Percentiles rank a stretch among this genome's conserved stretches.
Evolutionary conservation across 305 asterid species (phyloP).

Genomic region (Fraxinus dipetala): DNA sequence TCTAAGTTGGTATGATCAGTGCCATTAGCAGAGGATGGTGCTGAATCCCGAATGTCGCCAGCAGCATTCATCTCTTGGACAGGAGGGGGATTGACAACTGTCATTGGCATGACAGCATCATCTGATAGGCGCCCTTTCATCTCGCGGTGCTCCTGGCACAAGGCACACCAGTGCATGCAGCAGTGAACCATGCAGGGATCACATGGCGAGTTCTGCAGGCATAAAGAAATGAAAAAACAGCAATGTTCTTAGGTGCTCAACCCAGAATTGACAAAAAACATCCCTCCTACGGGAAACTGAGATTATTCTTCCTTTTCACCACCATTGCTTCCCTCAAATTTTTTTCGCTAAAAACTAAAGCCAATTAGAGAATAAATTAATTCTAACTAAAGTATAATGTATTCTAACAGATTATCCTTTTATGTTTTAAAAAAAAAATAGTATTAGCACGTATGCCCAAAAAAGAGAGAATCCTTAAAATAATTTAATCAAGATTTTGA

Average conservation of each 20-base stretch:
- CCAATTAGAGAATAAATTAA: not conserved
- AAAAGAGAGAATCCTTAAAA: not conserved
- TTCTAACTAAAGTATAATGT: not conserved
- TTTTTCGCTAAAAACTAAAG: not conserved
- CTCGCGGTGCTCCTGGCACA: slow-evolving; percentile 98
- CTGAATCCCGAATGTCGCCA: slow-evolving; percentile 27
- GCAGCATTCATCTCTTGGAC: slow-evolving; percentile 74
- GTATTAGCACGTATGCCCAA: not conserved
- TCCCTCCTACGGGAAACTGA: not conserved
- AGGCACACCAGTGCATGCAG: slow-evolving; percentile 95
- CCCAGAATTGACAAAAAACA: not conserved
- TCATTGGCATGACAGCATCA: slow-evolving; percentile 61
- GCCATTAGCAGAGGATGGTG: slow-evolving; percentile 49
- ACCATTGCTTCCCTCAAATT: not conserved
- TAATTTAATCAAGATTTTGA: not conserved
- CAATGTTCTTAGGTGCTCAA: not conserved
- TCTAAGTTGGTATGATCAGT: slow-evolving; percentile 54
- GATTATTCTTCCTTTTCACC: not conserved
- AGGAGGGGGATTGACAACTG: slow-evolving; percentile 87
- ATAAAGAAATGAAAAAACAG: slow-evolving; percentile 2
- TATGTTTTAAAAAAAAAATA: not conserved
- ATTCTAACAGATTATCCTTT: not conserved
- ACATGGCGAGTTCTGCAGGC: slow-evolving; percentile 85
- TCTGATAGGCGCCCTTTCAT: slow-evolving; percentile 77
- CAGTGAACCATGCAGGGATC: slow-evolving; percentile 95